Base-by-base conservation (phyloP, 1,284 basidiomycete species). In the Naganishia sp. region DNA sequence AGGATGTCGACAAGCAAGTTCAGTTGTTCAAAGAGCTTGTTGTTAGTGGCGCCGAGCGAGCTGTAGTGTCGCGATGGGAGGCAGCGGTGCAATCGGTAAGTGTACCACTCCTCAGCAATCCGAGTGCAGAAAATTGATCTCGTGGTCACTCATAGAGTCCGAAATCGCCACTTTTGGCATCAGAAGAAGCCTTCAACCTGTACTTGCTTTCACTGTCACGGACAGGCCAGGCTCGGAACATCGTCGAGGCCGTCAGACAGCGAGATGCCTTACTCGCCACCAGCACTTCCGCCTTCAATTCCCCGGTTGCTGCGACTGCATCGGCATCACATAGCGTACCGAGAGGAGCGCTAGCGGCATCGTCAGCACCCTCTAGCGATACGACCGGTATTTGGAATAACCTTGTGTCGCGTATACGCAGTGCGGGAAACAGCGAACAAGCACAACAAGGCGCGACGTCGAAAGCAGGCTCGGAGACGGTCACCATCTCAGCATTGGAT, bases 151-250 rank as follows among this genome's bases (percentile, higher is more conserved):
- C 52, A n/a, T 25, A 69, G 68, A 68, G 67, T 49, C 67, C 70
- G 7, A 56, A 61, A 10, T 64, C 66, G 46, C 55, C 66, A 13
- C 54, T 70, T 6, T 45, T 69, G 15, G 36, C 64, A 11, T 70
- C 70, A 28, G 55, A 66, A 44, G 65, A 69, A 55, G 68, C 68
- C n/a, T 70, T 70, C 28, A 64, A 61, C 16, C 59, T 68, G 15
- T 70, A 70, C 28, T 33, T 70, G 31, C 39, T 56, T 10, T 53
- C 70, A 13, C 68, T 70, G 9, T 69, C 66, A 9, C 49, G 45
- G 43, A 67, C 56, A 50, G 66, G 55, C 23, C 60, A 23, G 49
- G 60, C 55, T 18, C 49, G 49, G 45, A 56, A 21, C 36, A 65
- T 70, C 53, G 59, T 59, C 16, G 66, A 66, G 53, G 70, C 68